Evolutionary conservation across 768 basidiomycete species (phyloP), one percentile per base, ranked within the genome.

Genomic region (Tremella mesenterica): DNA sequence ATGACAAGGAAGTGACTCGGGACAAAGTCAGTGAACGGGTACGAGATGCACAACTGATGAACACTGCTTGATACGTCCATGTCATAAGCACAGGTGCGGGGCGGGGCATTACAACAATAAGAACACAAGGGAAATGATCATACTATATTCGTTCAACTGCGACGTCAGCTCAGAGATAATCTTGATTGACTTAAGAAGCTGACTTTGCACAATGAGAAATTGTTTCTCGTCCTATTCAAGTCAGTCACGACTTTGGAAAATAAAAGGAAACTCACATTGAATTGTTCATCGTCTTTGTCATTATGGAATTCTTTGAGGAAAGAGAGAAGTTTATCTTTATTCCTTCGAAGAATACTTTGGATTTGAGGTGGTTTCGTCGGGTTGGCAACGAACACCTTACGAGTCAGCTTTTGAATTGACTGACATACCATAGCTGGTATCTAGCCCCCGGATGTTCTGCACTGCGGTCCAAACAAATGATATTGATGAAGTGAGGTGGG

Each of bases 331-430:
- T 93, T 95, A 18, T 93, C 91, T 79, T 88, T 91, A 75, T 99
- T 99, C 63, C 95, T 75, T 55, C 86, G 78, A 12, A 99, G 79
- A 56, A 99, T 99, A 33, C 74, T 76, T 65, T 92, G 91, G 56
- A 99, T 95, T 69, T 92, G 86, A 34, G 88, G 83, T 4, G 95
- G 93, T 71, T 99, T 99, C 83, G 95, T 95, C 26, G 95, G 95
- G 71, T 99, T 99, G 31, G 95, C 95, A 34, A 99, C 95, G 65
- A 99, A 99, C 13, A 99, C 88, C 89, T 86, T 31, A 16, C 14
- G 8, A 4, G 28, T 48, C n/a, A 48, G 47, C 47, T 29, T 3
- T 12, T 27, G 7, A 5, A 6, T 27, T 3, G 33, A 7, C 25
- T 30, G 14, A 14, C 7, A 48, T 6, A 48, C 18, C 18, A 25